Conservation (phyloP, 192 early-diverging fungal species). For the Coemansia interrupta region DNA sequence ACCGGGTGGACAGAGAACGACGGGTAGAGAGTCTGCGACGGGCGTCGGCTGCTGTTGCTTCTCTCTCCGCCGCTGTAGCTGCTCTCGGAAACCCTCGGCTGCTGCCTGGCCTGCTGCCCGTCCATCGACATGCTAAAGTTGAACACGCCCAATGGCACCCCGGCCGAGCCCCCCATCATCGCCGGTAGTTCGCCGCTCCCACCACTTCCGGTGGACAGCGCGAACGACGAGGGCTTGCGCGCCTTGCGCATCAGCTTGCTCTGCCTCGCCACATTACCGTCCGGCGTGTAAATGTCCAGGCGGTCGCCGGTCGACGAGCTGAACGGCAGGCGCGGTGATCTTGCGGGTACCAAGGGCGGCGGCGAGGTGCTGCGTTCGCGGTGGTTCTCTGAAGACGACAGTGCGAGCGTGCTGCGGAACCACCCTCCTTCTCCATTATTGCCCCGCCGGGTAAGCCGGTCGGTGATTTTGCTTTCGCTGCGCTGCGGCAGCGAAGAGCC, state of each 20-base stretch:
- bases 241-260: conserved; percentile 37
- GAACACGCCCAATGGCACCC: conserved; percentile 1
- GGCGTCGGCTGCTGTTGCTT: conserved; percentile 10
- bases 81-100: conserved; percentile 8
- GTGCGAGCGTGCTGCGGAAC: conserved; percentile 23
- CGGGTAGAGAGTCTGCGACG: conserved; percentile 1
- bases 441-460: conserved; percentile 11
- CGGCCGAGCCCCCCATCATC: not conserved
- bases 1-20: conserved; percentile 3
- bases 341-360: not conserved
- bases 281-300: not conserved
- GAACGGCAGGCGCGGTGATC: conserved; percentile 7
- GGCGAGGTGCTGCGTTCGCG: conserved; percentile 7
- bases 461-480: conserved; percentile 22
- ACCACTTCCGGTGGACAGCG: not conserved
- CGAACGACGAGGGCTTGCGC: conserved; percentile 5
- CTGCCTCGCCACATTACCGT: conserved; percentile 4
- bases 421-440: conserved; percentile 10
- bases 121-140: not conserved
- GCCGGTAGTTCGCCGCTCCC: conserved; percentile 5
- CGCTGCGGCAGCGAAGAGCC: conserved; percentile 8
- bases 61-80: conserved; percentile 2
- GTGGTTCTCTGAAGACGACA: conserved; percentile 4
- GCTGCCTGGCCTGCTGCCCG: not conserved
- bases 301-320: not conserved